phyloP scores from a whole-genome alignment of 345 rosid species.

The Eucalyptus polybractea region DNA sequence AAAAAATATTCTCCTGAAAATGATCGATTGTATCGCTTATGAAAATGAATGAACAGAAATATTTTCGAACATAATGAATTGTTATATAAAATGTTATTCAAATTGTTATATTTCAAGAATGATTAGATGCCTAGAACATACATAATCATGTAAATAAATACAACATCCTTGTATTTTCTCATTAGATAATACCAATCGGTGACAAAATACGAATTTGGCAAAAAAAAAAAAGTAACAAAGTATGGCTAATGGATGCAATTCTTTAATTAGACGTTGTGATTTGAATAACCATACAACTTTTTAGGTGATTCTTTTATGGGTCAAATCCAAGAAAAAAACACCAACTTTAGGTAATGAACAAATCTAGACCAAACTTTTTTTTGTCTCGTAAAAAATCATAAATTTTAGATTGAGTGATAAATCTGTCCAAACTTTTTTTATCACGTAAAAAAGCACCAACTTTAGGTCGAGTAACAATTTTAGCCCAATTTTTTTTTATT shows the following conservation, averaged over 20 bases:
- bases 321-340: too few species aligned
- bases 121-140: neutral
- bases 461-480: too few species aligned
- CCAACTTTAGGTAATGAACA: too few species aligned
- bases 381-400: too few species aligned
- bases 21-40: accelerated
- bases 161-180: neutral
- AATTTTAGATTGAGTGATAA: too few species aligned
- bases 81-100: too few species aligned
- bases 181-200: neutral
- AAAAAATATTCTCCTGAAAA: neutral
- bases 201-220: neutral
- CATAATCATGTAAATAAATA: neutral
- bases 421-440: too few species aligned
- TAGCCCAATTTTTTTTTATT: too few species aligned
- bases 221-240: too few species aligned
- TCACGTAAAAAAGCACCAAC: accelerated
- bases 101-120: neutral
- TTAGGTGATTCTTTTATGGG: neutral
- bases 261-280: neutral
- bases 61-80: neutral
- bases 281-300: neutral
- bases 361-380: too few species aligned
- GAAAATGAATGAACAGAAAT: neutral
- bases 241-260: neutral